Evolutionary conservation across 768 basidiomycete genomes (phyloP), one percentile per base, ranked within the genome.

Genomic region (Kwoniella europaea): DNA sequence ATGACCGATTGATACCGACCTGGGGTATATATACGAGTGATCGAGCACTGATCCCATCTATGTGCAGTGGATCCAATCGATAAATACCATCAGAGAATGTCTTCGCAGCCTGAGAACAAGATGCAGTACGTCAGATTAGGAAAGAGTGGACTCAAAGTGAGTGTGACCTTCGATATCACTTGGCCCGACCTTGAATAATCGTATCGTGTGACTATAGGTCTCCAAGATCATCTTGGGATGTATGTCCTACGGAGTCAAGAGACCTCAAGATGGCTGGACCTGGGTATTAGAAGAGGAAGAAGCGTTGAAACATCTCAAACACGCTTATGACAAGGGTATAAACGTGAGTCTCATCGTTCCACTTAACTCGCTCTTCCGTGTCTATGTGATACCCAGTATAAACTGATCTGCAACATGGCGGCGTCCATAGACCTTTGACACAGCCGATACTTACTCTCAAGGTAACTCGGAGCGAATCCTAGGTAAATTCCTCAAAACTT

Each of bases 401-500:
- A 27, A 46, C 43, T 50, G 63, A 59, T 53, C 13, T 60, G 1
- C 9, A 29, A 27, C 53, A 43, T 16, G 12, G 2, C 29, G 27
- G 27, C 27, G 27, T 27, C n/a, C 43, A 13, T 44, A 74, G 73
- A 71, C 73, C 2, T 74, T 76, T 56, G 70, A 74, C 50, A 74
- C 75, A 3, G 77, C 77, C 69, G 75, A 80, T 63, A 76, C 77
- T 44, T 80, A 80, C 65, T 71, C 60, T 27, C 42, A 63, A 71
- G 67, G 76, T 60, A 81, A 84, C 6, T 90, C 89, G 0, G 92
- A 92, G 78, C 76, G 87, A 56, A 86, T 91, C 63, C 85, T 91
- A 20, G 91, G 91, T 12, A 89, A 90, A 74, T 90, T 88, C 2
- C 89, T 93, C 84, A 90, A 90, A 76, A 77, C 88, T 71, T 86